Percentiles rank a stretch among this genome's conserved stretches.
phyloP scores from a whole-genome alignment of 208 protist genomes.

The Lotmaria passim region DNA sequence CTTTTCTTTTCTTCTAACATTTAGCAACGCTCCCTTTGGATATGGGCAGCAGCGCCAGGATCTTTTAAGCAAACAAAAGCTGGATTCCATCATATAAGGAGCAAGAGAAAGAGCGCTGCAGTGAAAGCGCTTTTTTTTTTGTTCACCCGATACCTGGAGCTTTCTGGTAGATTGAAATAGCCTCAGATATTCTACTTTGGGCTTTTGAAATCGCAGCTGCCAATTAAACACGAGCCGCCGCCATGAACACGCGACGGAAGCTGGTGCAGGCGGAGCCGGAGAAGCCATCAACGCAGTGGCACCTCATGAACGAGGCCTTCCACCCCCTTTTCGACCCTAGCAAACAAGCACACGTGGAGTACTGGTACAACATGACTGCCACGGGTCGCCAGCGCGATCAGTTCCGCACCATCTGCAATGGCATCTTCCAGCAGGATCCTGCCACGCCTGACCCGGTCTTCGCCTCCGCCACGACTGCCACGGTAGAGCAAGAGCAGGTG shows the following conservation, averaged over 20 bases:
- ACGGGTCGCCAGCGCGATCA: constrained; percentile 67
- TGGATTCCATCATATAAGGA: too few species aligned
- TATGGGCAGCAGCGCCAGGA: too few species aligned
- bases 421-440: constrained; percentile 66
- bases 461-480: constrained; percentile 34
- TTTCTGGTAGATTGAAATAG: too few species aligned
- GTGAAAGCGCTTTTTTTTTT: too few species aligned
- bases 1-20: constrained; percentile 14
- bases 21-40: too few species aligned
- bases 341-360: constrained; percentile 63
- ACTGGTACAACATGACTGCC: constrained; percentile 90
- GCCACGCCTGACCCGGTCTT: constrained; percentile 39
- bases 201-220: too few species aligned
- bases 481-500: constrained; percentile 55
- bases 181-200: too few species aligned
- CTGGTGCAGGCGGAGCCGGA: constrained; percentile 52
- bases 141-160: too few species aligned
- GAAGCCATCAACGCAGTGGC: constrained; percentile 66
- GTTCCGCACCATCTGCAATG: constrained; percentile 81
- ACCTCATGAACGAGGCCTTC: constrained; percentile 87
- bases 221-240: too few species aligned
- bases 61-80: too few species aligned
- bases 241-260: constrained; percentile 84
- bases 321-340: constrained; percentile 58
- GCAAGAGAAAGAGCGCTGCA: too few species aligned